These are phyloP conservation scores for Clavispora santaluciae DNA, from an alignment of 805 yeast species.

Conservation along the genomic window DNA sequence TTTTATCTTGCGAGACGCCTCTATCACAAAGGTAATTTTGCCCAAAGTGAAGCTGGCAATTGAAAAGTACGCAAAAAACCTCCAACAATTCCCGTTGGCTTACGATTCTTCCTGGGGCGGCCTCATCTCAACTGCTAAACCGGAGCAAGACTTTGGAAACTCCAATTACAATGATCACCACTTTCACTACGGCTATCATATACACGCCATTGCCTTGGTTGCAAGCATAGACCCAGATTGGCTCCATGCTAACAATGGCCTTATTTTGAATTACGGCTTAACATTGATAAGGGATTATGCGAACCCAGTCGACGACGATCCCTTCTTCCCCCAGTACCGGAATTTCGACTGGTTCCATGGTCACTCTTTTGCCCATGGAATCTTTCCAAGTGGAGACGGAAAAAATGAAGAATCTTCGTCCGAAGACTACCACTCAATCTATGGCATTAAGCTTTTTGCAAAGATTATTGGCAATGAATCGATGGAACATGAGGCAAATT, in stretches of 20 bases:
- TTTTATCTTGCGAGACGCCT: constrained; percentile 54
- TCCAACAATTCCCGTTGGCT: constrained; percentile 65
- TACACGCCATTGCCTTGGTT: constrained; percentile 64
- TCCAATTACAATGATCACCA: constrained; percentile 72
- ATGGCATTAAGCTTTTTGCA: constrained; percentile 66
- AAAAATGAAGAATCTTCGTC: constrained; percentile 71
- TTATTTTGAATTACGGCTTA: constrained; percentile 47
- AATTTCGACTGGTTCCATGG: constrained; percentile 74
- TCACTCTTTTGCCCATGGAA: constrained; percentile 76
- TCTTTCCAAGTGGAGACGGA: constrained; percentile 68
- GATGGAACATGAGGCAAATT: constrained; percentile 50
- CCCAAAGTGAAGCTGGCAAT: constrained; percentile 63
- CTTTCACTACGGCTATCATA: constrained; percentile 71
- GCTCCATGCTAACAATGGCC: constrained; percentile 26
- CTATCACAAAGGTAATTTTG: constrained; percentile 47
- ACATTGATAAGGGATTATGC: constrained; percentile 64
- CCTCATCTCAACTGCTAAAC: constrained; percentile 62
- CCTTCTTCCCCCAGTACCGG: constrained; percentile 60
- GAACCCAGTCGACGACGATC: constrained; percentile 51
- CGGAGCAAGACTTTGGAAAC: constrained; percentile 66
- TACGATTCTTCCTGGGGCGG: constrained; percentile 84
- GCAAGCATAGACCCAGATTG: constrained; percentile 49
- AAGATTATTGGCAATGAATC: constrained; percentile 46
- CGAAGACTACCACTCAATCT: constrained; percentile 69
- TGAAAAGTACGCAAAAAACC: constrained; percentile 61